Base-by-base conservation (phyloP, 2,329 filamentous ascomycete genomes). In the Thelonectria discophora region DNA sequence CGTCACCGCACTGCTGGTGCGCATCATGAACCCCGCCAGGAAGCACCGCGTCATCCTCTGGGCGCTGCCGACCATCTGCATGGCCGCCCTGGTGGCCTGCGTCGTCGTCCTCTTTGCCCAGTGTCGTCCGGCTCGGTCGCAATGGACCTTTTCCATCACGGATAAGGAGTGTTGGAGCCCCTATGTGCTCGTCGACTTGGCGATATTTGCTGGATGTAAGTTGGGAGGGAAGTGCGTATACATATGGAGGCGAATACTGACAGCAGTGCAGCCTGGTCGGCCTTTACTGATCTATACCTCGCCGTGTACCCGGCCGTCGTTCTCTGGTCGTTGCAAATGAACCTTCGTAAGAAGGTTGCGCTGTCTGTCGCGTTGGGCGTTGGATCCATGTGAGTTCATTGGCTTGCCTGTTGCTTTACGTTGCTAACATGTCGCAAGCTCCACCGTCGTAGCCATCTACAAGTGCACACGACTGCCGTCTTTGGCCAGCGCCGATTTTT, bases 51-150 rank as follows among this genome's bases (percentile, higher is more conserved):
- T 70, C 4, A 67, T 80, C 50, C 70, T 81, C 17, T 81, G 78
- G 78, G 20, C 43, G 0, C 56, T 82, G 21, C 73, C 72, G 1
- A 65, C 66, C 5, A 34, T 71, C 6, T 76, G 73, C 20, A 63
- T 75, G 10, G 34, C 74, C 10, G 70, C 74, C 2, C 67, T 79
- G 8, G 57, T 76, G 1, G 71, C 72, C 8, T 78, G 74, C 43
- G 73, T 82, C 17, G 62, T 80, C 15, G 72, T 82, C 6, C 64
- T 81, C 1, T 78, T 81, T 40, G 78, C 74, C 1, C 79, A 78
- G 60, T 84, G 82, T 67, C 69, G 69, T 2, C 81, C 81, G 0
- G 59, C 67, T 3, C 43, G 60, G 21, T 76, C 78, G 0, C 70
- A 78, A 20, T 84, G 81, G 81, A 67, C 77, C 50, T 71, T 74